These are phyloP conservation scores for Aureobasidium sp. DNA, from an alignment of 2,329 filamentous ascomycete species.

Conservation along the genomic window DNA sequence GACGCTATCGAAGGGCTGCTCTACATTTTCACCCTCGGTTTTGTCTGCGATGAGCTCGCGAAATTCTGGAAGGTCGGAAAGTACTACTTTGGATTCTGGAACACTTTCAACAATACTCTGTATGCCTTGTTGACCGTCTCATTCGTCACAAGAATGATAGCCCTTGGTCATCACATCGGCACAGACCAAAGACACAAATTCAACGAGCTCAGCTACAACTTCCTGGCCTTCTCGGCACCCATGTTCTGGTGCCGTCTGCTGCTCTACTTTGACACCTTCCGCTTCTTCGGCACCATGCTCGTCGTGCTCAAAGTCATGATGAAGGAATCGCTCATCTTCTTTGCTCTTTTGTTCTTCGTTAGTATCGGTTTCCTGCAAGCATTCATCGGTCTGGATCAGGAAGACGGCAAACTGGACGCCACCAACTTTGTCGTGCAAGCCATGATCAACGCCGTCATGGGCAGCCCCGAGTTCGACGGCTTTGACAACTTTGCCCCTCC, in stretches of 20 bases:
- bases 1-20: slow-evolving; percentile 77
- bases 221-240: slow-evolving; percentile 84
- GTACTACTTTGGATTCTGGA: slow-evolving; percentile 93
- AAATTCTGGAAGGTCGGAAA: slow-evolving; percentile 94
- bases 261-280: slow-evolving; percentile 85
- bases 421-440: slow-evolving; percentile 67
- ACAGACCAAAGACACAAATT: slow-evolving; percentile 51
- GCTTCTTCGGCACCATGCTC: slow-evolving; percentile 97
- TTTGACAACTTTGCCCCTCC: slow-evolving; percentile 90
- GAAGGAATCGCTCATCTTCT: slow-evolving; percentile 80
- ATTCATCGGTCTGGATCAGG: slow-evolving; percentile 83
- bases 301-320: slow-evolving; percentile 77
- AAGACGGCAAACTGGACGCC: slow-evolving; percentile 58
- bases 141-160: slow-evolving; percentile 71
- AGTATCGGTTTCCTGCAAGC: slow-evolving; percentile 84
- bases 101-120: slow-evolving; percentile 80
- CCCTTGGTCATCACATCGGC: slow-evolving; percentile 54
- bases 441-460: slow-evolving; percentile 87
- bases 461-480: slow-evolving; percentile 78
- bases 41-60: slow-evolving; percentile 75
- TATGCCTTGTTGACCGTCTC: slow-evolving; percentile 74
- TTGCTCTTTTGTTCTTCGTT: slow-evolving; percentile 78
- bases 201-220: slow-evolving; percentile 85
- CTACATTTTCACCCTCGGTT: slow-evolving; percentile 87
- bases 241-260: slow-evolving; percentile 96